phyloP scores from a whole-genome alignment of 192 early-diverging fungal species.

The Cladochytrium replicatum region DNA sequence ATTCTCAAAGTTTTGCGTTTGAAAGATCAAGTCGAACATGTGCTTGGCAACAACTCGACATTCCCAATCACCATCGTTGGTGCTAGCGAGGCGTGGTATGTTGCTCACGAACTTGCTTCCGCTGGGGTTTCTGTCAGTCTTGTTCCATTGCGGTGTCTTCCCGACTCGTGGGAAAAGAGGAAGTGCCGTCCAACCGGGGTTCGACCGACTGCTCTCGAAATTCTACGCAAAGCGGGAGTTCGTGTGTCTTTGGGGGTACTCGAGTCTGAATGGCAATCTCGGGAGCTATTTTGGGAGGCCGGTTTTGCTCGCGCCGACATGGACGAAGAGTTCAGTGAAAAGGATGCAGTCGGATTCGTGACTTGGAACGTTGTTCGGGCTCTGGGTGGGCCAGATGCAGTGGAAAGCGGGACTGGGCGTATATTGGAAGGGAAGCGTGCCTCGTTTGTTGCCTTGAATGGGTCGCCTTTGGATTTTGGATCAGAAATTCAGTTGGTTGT shows the following conservation, averaged over 20 bases:
- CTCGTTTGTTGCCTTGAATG: constrained; percentile 51
- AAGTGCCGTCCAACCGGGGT: constrained; percentile 45
- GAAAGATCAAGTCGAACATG: constrained; percentile 31
- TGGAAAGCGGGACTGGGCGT: constrained; percentile 15
- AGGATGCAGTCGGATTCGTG: constrained; percentile 58
- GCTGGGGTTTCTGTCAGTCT: constrained; percentile 53
- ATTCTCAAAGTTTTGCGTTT: constrained; percentile 53
- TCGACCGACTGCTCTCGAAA: constrained; percentile 38
- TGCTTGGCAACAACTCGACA: constrained; percentile 6
- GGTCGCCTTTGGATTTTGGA: constrained; percentile 53
- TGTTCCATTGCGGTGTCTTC: constrained; percentile 51
- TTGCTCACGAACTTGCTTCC: constrained; percentile 45
- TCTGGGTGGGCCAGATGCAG: constrained; percentile 38
- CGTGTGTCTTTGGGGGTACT: constrained; percentile 43
- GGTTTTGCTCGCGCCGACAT: constrained; percentile 50
- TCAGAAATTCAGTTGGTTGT: constrained; percentile 44
- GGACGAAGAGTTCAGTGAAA: constrained; percentile 34
- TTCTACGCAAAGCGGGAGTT: constrained; percentile 52
- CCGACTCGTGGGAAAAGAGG: constrained; percentile 44
- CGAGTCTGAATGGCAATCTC: constrained; percentile 38
- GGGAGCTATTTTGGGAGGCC: constrained; percentile 68
- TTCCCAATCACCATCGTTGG: constrained; percentile 45
- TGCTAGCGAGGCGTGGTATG: constrained; percentile 55
- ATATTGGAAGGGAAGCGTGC: constrained; percentile 24
- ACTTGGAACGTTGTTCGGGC: constrained; percentile 63